Conservation (phyloP, 78 protist species). For the Guillardia theta region DNA sequence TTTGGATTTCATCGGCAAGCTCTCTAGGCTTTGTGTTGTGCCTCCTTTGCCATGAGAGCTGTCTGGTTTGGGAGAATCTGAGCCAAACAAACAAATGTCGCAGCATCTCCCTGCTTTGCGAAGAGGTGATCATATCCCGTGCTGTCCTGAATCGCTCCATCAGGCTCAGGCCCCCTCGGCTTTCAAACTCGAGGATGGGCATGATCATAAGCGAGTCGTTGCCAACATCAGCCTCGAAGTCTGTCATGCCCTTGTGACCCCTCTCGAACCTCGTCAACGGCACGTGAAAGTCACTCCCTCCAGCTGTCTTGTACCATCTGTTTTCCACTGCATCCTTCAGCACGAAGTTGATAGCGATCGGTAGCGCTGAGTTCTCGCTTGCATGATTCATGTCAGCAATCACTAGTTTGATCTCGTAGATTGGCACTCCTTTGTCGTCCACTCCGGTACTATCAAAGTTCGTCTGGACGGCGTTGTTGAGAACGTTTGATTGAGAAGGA, state of each 20-base stretch:
- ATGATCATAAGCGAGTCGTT: background rate
- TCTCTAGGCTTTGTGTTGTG: conserved; percentile 26
- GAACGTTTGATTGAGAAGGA: background rate
- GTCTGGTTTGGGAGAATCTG: background rate
- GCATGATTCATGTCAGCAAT: too few species aligned
- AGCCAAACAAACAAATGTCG: background rate
- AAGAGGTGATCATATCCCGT: too few species aligned
- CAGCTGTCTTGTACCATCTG: background rate
- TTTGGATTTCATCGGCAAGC: background rate
- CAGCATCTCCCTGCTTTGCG: too few species aligned
- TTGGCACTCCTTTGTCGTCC: too few species aligned
- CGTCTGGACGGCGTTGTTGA: background rate
- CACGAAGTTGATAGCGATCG: background rate
- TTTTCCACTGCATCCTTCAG: background rate
- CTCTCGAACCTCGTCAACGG: background rate
- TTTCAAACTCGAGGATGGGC: background rate
- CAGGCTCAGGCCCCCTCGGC: background rate
- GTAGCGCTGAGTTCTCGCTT: too few species aligned
- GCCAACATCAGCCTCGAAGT: too few species aligned
- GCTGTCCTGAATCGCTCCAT: background rate
- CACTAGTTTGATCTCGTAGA: too few species aligned
- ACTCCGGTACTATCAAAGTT: too few species aligned
- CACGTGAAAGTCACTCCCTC: background rate
- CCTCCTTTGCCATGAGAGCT: conserved; percentile 30
- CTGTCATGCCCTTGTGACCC: too few species aligned